Conservation (phyloP, 1,284 basidiomycete species). For the Malassezia sp. region DNA sequence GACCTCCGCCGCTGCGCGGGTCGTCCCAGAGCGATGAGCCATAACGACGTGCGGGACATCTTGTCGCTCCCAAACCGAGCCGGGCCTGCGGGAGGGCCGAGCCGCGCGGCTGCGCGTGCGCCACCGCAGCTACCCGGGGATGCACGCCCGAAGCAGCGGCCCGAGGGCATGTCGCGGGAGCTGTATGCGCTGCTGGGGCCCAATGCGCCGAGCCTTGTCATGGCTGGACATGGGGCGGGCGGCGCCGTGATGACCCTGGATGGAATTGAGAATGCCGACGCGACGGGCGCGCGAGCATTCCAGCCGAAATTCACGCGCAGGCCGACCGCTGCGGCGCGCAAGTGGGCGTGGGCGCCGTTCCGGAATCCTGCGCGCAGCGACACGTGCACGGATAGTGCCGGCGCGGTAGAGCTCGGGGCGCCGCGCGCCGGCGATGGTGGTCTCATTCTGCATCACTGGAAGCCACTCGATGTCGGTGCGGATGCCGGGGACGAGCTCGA, state of each 20-base stretch:
- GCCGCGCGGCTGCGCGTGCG: constrained; percentile 3
- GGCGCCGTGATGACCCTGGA: constrained; percentile 1
- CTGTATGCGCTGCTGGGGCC: constrained; percentile 86
- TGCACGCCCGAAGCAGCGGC: constrained; percentile 7
- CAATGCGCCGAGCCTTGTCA: constrained; percentile 64
- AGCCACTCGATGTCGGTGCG: constrained; percentile 7
- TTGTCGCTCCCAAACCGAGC: constrained; percentile 27
- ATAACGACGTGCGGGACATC: constrained; percentile 41
- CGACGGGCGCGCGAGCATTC: constrained; percentile 42
- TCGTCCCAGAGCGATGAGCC: constrained; percentile 23
- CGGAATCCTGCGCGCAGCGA: constrained; percentile 35
- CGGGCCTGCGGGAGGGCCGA: background rate
- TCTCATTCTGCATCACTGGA: constrained; percentile 38
- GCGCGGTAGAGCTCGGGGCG: no score
- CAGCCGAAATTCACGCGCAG: constrained; percentile 79
- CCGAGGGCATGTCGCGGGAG: constrained; percentile 72
- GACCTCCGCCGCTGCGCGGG: background rate
- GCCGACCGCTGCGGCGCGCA: constrained; percentile 49
- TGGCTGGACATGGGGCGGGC: constrained; percentile 17
- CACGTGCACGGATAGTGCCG: constrained; percentile 16
- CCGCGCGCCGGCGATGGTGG: no score
- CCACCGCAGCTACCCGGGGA: constrained; percentile 6
- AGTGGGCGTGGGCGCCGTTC: constrained; percentile 36
- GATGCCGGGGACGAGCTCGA: constrained; percentile 24
- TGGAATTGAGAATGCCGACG: constrained; percentile 3